Conservation (phyloP, 139 green algal species). For the Closterium sp. region DNA sequence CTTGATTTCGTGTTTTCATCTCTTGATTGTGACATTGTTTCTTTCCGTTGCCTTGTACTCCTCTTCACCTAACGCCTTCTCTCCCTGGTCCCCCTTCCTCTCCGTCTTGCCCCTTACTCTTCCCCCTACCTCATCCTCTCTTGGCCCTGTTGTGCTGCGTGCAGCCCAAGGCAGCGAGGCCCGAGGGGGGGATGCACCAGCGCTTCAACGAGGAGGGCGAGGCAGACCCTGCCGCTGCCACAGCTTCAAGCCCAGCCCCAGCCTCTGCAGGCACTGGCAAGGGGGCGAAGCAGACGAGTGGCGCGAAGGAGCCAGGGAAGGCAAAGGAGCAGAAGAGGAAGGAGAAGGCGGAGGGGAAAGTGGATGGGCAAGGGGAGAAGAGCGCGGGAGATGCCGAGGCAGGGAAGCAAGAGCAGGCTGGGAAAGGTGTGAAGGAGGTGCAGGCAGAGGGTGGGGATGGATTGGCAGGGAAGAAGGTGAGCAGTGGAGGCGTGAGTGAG, state of each 20-base stretch:
- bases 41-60: not conserved
- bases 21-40: too few relatives aligned
- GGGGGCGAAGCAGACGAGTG: not conserved
- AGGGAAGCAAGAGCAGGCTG: not conserved
- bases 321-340: not conserved
- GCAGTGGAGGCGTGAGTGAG: not conserved
- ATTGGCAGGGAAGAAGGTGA: not conserved
- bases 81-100: not conserved
- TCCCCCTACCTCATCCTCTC: too few relatives aligned
- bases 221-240: too few relatives aligned
- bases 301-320: too few relatives aligned
- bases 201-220: not conserved
- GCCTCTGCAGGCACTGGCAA: not conserved
- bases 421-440: not conserved
- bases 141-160: not conserved
- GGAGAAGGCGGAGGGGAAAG: not conserved
- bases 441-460: not conserved
- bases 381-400: not conserved
- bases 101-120: too few relatives aligned
- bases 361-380: not conserved
- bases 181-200: not conserved
- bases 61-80: not conserved
- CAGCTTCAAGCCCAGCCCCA: not conserved
- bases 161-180: not conserved
- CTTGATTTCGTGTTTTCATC: too few relatives aligned